phyloP scores from a whole-genome alignment of 2,329 filamentous ascomycete genomes.

The Aspergillus sp. region DNA sequence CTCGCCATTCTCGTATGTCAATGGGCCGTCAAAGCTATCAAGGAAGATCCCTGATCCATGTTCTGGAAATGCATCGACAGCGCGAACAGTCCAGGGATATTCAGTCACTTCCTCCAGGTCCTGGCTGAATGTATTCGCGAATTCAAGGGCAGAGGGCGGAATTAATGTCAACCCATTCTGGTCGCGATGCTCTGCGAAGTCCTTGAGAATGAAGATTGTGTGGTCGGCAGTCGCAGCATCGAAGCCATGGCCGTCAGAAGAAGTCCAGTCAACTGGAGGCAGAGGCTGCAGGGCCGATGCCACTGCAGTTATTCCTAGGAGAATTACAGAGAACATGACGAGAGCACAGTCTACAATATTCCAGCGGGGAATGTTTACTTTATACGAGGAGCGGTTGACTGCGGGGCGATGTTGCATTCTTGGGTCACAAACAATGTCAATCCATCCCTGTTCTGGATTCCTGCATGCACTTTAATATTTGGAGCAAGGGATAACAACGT shows the following conservation, averaged over 20 bases:
- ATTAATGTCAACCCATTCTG: constrained; percentile 52
- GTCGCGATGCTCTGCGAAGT: constrained; percentile 44
- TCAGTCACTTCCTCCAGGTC: constrained; percentile 47
- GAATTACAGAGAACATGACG: neutral
- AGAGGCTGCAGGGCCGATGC: neutral
- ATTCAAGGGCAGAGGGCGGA: constrained; percentile 51
- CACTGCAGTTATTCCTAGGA: neutral
- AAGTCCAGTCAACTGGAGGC: neutral
- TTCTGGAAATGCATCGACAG: constrained; percentile 30
- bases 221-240: neutral
- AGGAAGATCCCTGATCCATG: constrained; percentile 16
- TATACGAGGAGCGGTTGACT: neutral
- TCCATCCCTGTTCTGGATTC: neutral
- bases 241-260: neutral
- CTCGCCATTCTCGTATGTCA: constrained; percentile 50
- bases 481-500: neutral
- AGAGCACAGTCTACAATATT: neutral
- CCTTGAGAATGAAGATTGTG: constrained; percentile 40
- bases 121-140: constrained; percentile 47
- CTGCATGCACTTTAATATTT: neutral
- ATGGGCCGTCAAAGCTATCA: constrained; percentile 30
- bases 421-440: neutral
- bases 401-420: neutral
- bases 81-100: constrained; percentile 43
- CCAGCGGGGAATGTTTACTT: neutral